Conservation (phyloP, 2,329 filamentous ascomycete genomes). For the Penicillium brasilianum region DNA sequence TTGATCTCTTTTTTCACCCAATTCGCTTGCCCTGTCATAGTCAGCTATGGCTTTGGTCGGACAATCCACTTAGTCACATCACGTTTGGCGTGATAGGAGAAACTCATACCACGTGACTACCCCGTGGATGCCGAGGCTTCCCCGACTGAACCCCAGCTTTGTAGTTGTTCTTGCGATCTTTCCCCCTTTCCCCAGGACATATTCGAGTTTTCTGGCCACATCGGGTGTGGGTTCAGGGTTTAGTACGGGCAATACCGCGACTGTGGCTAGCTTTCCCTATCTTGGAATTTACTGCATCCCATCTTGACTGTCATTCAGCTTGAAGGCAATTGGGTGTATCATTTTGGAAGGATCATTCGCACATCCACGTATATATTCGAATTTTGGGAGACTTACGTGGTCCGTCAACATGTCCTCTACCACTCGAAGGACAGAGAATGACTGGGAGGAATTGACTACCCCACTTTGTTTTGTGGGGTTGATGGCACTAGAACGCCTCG, state of each 20-base stretch:
- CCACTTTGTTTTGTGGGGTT: conserved; percentile 36
- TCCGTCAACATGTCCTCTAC: conserved; percentile 25
- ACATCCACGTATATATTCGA: not conserved
- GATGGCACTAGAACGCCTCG: conserved; percentile 40
- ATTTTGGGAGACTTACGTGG: not conserved
- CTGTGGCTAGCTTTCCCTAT: not conserved
- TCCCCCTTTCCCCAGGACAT: not conserved
- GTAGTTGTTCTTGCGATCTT: not conserved
- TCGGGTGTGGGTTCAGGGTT: not conserved
- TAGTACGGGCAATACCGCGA: not conserved
- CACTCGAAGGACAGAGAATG: conserved; percentile 11
- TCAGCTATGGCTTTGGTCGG: not conserved
- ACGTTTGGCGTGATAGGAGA: conserved; percentile 1
- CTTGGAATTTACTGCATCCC: not conserved
- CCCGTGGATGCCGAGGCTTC: conserved; percentile 26
- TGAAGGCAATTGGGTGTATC: not conserved
- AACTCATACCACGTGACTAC: conserved; percentile 18
- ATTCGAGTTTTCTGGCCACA: not conserved
- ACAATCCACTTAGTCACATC: not conserved
- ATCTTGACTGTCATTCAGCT: not conserved
- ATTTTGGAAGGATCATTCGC: not conserved
- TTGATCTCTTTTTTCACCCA: conserved; percentile 20
- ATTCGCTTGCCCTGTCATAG: not conserved
- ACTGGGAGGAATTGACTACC: conserved; percentile 18
- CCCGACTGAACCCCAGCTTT: conserved; percentile 13